Evolutionary conservation across 2,329 filamentous ascomycete genomes (phyloP), one percentile per base, ranked within the genome.

Genomic region (Hymenoscyphus albidus): DNA sequence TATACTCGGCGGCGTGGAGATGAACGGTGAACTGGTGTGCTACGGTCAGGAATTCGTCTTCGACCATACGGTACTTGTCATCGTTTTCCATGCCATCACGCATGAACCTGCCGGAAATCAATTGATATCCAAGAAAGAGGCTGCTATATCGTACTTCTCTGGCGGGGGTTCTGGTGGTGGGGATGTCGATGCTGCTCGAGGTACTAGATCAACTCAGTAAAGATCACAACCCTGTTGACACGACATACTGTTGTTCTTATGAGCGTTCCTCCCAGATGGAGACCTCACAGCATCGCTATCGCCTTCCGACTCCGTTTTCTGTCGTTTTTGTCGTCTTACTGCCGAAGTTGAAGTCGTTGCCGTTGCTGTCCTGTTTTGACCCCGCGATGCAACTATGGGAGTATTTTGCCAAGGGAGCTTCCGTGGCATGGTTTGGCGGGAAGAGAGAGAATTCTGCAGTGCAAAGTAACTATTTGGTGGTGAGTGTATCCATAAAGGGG

Each of bases 1-100:
- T 81, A 74, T 94, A 94, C 75, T 93, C 90, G 16, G 87, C 89
- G n/a, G 87, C 84, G 73, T 93, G 90, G 1, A 94, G 82, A 74
- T 93, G 90, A 5, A 83, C 82, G 0, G 91, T 94, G 76, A 91
- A 94, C 2, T 80, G 78, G 61, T 86, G 84, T 0, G 91, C 91
- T 0, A 87, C 84, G 16, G 83, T 78, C 22, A 89, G 78, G 68
- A 95, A 86, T 70, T 94, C 91, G 71, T 95, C 91, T 75, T 94
- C 91, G 0, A 95, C 91, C 89, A 94, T 93, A 71, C 90, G 88
- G 76, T 86, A 94, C 62, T 78, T 78, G 73, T 93, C 90, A 74
- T 95, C 91, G n/a, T 82, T 76, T 3, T 83, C 79, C n/a, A 83
- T 75, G 2, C 87, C 88, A 58, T 86, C 81, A 2, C 80, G 78